Evolutionary conservation across 495 filamentous ascomycete genomes (phyloP), one percentile per base, ranked within the genome.

Genomic region (Penicillium coprophilum): DNA sequence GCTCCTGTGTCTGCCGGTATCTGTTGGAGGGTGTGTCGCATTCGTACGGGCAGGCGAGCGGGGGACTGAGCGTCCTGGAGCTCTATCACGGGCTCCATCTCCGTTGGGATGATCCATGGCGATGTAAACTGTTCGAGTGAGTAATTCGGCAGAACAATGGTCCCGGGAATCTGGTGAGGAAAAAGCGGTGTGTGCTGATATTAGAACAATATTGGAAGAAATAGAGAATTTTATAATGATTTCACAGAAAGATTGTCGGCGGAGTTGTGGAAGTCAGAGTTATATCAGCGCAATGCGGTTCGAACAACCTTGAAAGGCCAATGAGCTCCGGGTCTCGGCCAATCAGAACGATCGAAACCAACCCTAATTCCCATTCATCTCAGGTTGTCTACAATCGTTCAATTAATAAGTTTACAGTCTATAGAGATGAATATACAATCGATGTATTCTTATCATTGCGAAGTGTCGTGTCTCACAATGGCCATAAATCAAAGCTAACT

Each of bases 261-360:
- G 9, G 50, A 32, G 17, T 40, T 52, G 38, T 31, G 38, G 19
- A 52, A 43, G 27, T 23, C 24, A 52, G 23, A 52, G 50, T 31
- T 20, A 52, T 32, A 41, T 15, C 40, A 31, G 39, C n/a, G n/a
- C 10, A 38, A 38, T 38, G 34, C 8, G 51, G 23, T 54, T 28
- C 41, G 41, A 17, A 51, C n/a, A n/a, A n/a, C n/a, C n/a, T n/a
- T n/a, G 49, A 19, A 41, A 24, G 50, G 36, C 27, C 9, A 39
- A 36, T 38, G 41, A 54, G 31, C 52, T 46, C 52, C 40, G 41
- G 13, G 8, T 34, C 52, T 46, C 40, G 11, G 31, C 52, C 52
- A 54, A 54, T 54, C 52, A 54, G 15, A 54, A 21, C 15, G 21
- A 12, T 6, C 9, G 19, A 7, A 32, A 5, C 31, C 43, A 54